Evolutionary conservation across 305 asterid genomes (phyloP).

Genomic region (Fraxinus angustifolia): DNA sequence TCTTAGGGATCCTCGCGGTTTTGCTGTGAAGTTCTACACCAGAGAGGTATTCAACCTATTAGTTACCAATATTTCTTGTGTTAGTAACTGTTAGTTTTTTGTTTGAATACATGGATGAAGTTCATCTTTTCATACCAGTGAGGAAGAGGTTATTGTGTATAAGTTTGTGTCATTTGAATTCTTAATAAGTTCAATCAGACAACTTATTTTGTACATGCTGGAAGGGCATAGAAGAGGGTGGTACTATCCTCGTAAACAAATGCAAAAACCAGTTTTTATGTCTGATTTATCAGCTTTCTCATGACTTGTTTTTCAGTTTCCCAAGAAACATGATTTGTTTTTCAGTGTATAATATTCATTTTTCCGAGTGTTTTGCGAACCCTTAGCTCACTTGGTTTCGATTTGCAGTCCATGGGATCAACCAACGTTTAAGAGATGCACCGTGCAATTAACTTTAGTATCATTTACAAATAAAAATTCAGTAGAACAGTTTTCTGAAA

Average conservation of each 20-base stretch:
- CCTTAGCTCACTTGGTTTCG: background rate
- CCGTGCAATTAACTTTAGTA: too few species aligned
- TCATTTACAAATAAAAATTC: too few species aligned
- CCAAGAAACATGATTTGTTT: too few species aligned
- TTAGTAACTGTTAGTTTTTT: background rate
- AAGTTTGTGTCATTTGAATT: too few species aligned
- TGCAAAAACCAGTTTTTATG: too few species aligned
- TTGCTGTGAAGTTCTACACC: constrained; percentile 49
- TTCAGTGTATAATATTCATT: background rate
- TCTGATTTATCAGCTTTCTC: too few species aligned
- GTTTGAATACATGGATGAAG: background rate
- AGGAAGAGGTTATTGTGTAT: background rate
- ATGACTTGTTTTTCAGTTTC: too few species aligned
- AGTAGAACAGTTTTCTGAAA: background rate
- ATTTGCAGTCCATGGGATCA: background rate
- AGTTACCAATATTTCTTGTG: background rate
- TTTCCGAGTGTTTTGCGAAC: background rate
- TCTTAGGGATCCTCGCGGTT: constrained; percentile 42
- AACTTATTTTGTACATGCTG: too few species aligned
- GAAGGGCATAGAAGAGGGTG: too few species aligned
- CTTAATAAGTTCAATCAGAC: too few species aligned
- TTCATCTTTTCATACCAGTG: background rate
- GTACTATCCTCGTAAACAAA: too few species aligned
- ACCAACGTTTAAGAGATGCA: too few species aligned
- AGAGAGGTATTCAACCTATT: constrained; percentile 35